A percentile compares a stretch with the other conserved stretches of the same genome.
phyloP scores from a whole-genome alignment of 768 basidiomycete genomes.

The Xerocomus potaroensis region DNA sequence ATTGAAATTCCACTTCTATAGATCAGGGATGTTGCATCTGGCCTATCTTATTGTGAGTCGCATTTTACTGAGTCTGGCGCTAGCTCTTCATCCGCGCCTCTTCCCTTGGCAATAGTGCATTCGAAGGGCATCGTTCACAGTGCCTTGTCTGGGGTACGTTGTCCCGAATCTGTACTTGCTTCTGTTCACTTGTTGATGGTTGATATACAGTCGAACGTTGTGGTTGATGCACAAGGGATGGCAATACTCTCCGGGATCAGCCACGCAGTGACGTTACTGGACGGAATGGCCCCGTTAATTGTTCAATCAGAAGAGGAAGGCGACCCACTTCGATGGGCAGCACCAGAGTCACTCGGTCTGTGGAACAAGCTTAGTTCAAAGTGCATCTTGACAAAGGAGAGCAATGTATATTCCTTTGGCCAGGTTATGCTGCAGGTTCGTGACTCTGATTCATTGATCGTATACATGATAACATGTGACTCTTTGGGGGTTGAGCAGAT shows the following conservation, averaged over 20 bases:
- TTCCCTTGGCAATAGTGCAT: too few species aligned
- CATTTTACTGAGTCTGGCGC: too few species aligned
- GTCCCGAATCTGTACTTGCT: not conserved
- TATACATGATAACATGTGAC: too few species aligned
- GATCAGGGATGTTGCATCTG: not conserved
- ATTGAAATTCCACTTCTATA: not conserved
- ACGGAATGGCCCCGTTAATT: not conserved
- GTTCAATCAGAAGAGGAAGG: not conserved
- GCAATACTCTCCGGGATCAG: not conserved
- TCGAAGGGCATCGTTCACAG: too few species aligned
- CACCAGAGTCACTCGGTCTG: not conserved
- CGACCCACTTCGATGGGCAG: not conserved
- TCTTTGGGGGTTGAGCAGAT: too few species aligned
- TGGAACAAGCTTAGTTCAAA: not conserved
- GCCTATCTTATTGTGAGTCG: too few species aligned
- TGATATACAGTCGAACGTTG: not conserved
- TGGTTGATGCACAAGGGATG: not conserved
- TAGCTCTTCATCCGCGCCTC: too few species aligned
- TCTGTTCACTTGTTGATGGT: not conserved
- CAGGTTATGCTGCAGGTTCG: too few species aligned
- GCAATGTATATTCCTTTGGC: not conserved
- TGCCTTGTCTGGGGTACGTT: not conserved
- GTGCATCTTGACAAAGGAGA: not conserved
- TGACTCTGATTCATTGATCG: too few species aligned
- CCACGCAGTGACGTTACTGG: not conserved